Evolutionary conservation across 345 rosid genomes (phyloP), one percentile per base, ranked within the genome.

Genomic region (Gynandropsis gynandra): DNA sequence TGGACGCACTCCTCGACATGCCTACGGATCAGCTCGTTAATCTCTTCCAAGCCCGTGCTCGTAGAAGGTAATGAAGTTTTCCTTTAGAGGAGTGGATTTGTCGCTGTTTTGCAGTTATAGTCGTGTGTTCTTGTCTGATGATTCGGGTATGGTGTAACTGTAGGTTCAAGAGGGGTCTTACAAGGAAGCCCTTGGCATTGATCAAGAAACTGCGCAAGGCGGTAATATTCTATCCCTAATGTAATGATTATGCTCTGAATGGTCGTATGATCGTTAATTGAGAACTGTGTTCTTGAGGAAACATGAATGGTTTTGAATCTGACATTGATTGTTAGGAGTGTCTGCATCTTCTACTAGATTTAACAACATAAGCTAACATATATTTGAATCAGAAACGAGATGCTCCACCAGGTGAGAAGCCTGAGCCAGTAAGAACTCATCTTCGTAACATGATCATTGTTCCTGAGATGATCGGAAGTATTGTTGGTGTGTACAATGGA

Each of bases 401-500:
- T 39, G 88, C 85, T 4, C 76, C 67, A 10, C 71, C 74, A 16
- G 80, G 85, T 16, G 80, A 80, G 78, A 83, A 80, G 69, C 93
- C 83, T 13, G 81, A 78, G 53, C 67, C 75, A 3, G 85, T 83
- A 29, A 69, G 83, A 32, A 79, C 88, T 9, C 88, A 81, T 58
- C 67, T 84, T 10, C 75, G 83, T 17, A 81, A 76, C 52, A 84
- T 84, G 93, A 79, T 84, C 57, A 81, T 84, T 31, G 80, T 84
- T 5, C 87, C 92, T 7, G 87, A 80, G 62, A 63, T 63, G 67
- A 63, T 63, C 15, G 63, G 69, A 43, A 64, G 58, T 45, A 16
- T 57, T 33, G 53, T 64, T 7, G 58, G 69, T 32, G 35, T 57
- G 34, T 72, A 83, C 66, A 83, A 83, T 24, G 93, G 88, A 8